Percentiles rank a stretch among this genome's conserved stretches.
Evolutionary conservation across 75 land plant genomes (phyloP).

Genomic region (Selaginella tamariscina): DNA sequence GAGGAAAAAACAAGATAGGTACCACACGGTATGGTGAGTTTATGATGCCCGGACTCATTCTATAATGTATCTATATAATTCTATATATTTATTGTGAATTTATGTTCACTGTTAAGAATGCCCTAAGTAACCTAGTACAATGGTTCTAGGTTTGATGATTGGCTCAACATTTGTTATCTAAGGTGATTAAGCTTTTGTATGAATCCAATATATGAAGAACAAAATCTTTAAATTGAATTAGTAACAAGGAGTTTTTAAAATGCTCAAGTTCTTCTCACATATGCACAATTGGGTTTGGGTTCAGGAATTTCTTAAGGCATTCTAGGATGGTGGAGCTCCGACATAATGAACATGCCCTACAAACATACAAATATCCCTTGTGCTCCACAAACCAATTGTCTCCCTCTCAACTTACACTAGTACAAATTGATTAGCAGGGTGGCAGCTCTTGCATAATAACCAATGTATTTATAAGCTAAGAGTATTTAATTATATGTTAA

Average conservation of each 20-base stretch:
- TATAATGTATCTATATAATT: too few species aligned
- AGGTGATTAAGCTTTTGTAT: neutral
- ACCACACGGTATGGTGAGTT: too few species aligned
- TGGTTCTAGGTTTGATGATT: constrained; percentile 2
- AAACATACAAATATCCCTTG: neutral
- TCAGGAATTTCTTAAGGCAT: neutral
- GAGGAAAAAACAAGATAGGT: too few species aligned
- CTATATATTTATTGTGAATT: too few species aligned
- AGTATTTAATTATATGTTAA: neutral
- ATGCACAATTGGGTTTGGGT: constrained; percentile 1
- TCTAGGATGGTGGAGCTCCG: constrained; percentile 6
- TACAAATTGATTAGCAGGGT: neutral
- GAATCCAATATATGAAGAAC: neutral
- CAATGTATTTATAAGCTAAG: neutral
- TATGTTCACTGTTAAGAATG: too few species aligned
- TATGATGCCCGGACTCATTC: too few species aligned
- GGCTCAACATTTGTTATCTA: neutral
- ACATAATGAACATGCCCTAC: neutral
- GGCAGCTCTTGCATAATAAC: neutral
- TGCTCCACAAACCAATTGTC: neutral
- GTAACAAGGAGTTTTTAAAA: neutral
- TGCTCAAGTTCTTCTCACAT: constrained; percentile 5
- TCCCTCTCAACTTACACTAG: constrained; percentile 7
- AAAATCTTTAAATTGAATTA: neutral
- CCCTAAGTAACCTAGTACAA: too few species aligned